Conservation (phyloP, 495 filamentous ascomycete genomes). For the Aspergillus sclerotiicarbonarius region DNA sequence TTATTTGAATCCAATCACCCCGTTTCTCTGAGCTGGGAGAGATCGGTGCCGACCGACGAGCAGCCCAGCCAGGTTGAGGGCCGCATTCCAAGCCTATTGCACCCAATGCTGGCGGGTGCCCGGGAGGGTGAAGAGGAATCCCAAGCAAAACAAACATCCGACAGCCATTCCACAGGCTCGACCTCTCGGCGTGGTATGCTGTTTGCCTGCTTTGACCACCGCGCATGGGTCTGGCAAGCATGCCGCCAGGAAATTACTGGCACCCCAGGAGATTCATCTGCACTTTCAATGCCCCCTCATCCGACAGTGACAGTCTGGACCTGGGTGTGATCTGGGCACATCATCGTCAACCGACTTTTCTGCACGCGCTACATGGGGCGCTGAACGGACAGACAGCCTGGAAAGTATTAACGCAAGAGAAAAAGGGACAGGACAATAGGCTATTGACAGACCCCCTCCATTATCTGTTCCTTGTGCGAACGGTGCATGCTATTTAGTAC, state of each 20-base stretch:
- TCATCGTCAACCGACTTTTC: no score
- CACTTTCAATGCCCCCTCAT: no score
- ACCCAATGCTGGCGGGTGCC: not conserved
- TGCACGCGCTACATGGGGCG: no score
- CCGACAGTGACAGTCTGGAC: no score
- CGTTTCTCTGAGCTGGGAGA: not conserved
- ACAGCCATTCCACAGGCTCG: not conserved
- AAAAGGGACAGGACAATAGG: no score
- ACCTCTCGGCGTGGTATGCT: not conserved
- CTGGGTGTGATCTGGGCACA: no score
- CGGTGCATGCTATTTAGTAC: no score
- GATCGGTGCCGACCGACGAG: not conserved
- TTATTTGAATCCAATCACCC: not conserved
- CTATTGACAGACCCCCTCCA: no score
- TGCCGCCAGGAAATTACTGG: slow-evolving; percentile 1
- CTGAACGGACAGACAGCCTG: no score
- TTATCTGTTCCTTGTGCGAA: no score
- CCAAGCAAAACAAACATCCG: not conserved
- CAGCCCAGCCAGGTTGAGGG: not conserved
- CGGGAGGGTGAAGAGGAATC: not conserved
- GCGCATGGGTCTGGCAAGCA: not conserved
- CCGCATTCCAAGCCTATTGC: not conserved
- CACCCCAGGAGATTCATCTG: not conserved
- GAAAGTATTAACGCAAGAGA: no score
- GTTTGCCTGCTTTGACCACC: not conserved